phyloP scores from a whole-genome alignment of 768 basidiomycete genomes.

The Amanita rimosa region DNA sequence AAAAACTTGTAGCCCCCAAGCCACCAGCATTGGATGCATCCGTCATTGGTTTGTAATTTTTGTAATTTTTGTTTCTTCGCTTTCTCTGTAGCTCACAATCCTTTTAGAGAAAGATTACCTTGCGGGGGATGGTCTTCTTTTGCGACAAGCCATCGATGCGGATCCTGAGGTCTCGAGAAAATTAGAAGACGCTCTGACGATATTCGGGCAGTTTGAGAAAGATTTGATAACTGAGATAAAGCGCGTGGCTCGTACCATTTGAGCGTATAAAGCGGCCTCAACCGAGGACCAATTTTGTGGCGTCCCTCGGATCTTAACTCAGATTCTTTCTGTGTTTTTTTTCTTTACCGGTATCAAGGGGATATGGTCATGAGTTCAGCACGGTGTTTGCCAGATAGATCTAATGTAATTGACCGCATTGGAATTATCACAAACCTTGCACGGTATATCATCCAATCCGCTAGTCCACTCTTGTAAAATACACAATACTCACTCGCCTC shows the following conservation, averaged over 20 bases:
- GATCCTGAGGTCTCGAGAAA: conserved; percentile 31
- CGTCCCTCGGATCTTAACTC: too few relatives aligned
- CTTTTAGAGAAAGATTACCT: conserved; percentile 20
- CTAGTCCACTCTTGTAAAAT: too few relatives aligned
- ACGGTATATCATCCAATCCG: too few relatives aligned
- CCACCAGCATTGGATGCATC: neutral
- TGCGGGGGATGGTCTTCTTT: conserved; percentile 18
- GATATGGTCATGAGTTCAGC: too few relatives aligned
- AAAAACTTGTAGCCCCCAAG: neutral
- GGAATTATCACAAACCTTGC: too few relatives aligned
- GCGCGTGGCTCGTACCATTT: neutral
- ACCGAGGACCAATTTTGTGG: neutral
- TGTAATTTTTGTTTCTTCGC: neutral
- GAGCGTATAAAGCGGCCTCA: neutral
- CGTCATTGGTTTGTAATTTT: neutral
- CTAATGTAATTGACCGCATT: too few relatives aligned
- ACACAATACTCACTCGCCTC: too few relatives aligned
- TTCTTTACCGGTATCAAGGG: too few relatives aligned
- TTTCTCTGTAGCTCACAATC: neutral
- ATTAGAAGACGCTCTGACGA: conserved; percentile 30
- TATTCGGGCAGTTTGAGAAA: conserved; percentile 31
- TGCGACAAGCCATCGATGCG: conserved; percentile 22
- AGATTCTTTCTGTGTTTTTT: too few relatives aligned
- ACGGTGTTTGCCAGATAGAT: too few relatives aligned
- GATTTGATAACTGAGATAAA: conserved; percentile 8